Conservation (phyloP, 805 yeast species). For the Candida peoriensis region DNA sequence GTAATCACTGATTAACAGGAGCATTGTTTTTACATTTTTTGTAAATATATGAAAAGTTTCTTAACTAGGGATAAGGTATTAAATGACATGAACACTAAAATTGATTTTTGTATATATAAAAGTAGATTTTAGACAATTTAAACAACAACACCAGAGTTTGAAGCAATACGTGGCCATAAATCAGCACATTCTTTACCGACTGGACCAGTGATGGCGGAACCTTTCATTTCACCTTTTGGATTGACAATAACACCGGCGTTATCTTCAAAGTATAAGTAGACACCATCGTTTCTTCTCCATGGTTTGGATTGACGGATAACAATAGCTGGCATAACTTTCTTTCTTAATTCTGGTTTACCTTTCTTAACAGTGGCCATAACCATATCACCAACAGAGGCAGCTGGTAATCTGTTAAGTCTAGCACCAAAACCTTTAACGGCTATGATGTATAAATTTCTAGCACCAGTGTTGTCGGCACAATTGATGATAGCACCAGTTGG, state of each 20-base stretch:
- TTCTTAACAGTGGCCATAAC: slow-evolving; percentile 99
- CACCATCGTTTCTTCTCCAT: slow-evolving; percentile 99
- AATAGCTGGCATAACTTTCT: slow-evolving; percentile 99
- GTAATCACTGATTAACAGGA: no score
- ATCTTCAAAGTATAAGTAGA: slow-evolving; percentile 98
- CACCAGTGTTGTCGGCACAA: slow-evolving; percentile 99
- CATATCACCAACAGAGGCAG: slow-evolving; percentile 99
- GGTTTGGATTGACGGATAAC: slow-evolving; percentile 99
- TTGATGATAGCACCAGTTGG: slow-evolving; percentile 99
- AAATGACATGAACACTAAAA: no score
- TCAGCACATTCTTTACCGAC: slow-evolving; percentile 99
- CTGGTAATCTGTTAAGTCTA: slow-evolving; percentile 99
- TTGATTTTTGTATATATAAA: no score
- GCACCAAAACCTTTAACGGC: slow-evolving; percentile 99
- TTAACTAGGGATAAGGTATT: no score
- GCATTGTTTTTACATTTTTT: no score
- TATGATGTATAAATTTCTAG: slow-evolving; percentile 96
- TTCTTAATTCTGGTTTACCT: slow-evolving; percentile 99
- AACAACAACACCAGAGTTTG: slow-evolving; percentile 99
- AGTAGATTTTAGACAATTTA: slow-evolving; percentile 41
- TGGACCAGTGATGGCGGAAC: slow-evolving; percentile 99
- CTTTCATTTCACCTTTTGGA: slow-evolving; percentile 99
- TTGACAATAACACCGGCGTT: slow-evolving; percentile 99
- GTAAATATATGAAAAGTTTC: no score
- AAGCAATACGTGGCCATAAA: slow-evolving; percentile 99